Conservation (phyloP, 805 yeast species). For the Hanseniaspora meyeri region DNA sequence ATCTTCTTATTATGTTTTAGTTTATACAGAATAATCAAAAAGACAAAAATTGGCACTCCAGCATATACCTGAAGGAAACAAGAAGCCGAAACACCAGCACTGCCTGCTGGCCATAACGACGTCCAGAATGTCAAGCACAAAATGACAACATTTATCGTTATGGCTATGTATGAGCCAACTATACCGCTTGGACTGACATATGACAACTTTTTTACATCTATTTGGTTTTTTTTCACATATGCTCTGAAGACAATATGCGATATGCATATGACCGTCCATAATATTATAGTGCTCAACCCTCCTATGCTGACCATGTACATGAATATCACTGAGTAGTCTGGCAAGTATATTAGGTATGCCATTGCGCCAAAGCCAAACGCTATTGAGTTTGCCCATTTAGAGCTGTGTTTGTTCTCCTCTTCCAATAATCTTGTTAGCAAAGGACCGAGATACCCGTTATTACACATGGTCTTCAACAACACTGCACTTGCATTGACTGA, state of each 20-base stretch:
- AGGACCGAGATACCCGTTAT: conserved; percentile 41
- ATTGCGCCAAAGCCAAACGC: conserved; percentile 41
- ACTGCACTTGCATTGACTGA: conserved; percentile 50
- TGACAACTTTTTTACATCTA: conserved; percentile 43
- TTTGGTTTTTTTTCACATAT: conserved; percentile 42
- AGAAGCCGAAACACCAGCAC: conserved; percentile 28
- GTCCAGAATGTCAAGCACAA: conserved; percentile 62
- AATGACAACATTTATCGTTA: conserved; percentile 39
- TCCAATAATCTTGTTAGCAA: conserved; percentile 34
- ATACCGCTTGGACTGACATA: conserved; percentile 49
- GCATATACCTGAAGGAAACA: conserved; percentile 42
- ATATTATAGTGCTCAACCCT: conserved; percentile 63
- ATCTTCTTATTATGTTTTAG: not conserved
- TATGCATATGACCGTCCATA: conserved; percentile 65
- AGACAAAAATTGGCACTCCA: conserved; percentile 36
- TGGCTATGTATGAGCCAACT: conserved; percentile 45
- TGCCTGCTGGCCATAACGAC: conserved; percentile 45
- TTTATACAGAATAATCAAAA: conserved; percentile 31
- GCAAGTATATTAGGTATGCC: conserved; percentile 52
- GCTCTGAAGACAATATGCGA: conserved; percentile 58
- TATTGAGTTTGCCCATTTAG: conserved; percentile 22
- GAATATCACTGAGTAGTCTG: conserved; percentile 46
- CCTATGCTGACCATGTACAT: conserved; percentile 67
- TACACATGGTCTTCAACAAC: conserved; percentile 32
- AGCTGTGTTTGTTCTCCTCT: conserved; percentile 46